Percentiles rank a stretch among this genome's conserved stretches.
These are phyloP conservation scores for Amoebophrya sp. DNA, from an alignment of 169 alveolate species.

Conservation along the genomic window DNA sequence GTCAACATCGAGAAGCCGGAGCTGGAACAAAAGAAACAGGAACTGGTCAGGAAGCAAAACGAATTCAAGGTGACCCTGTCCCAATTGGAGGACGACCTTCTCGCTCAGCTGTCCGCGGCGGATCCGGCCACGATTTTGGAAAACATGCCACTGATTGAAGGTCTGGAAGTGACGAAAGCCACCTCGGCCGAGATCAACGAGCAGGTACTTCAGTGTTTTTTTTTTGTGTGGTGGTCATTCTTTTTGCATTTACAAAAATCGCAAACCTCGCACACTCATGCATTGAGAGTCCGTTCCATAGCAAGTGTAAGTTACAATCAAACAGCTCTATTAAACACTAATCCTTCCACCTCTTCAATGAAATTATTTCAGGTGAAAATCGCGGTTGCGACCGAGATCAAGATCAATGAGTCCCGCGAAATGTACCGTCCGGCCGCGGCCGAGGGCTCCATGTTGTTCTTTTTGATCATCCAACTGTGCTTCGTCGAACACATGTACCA, in stretches of 20 bases:
- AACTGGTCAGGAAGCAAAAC: conserved; percentile 82
- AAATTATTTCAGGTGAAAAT: background rate
- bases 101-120: conserved; percentile 85
- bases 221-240: no score
- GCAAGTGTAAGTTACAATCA: no score
- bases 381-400: conserved; percentile 74
- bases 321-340: no score
- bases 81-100: conserved; percentile 82
- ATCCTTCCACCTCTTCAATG: conserved; percentile 33
- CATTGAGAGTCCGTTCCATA: no score
- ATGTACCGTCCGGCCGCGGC: conserved; percentile 89
- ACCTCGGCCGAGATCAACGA: conserved; percentile 81
- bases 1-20: conserved; percentile 93
- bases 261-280: no score
- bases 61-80: conserved; percentile 84
- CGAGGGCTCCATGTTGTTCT: conserved; percentile 92
- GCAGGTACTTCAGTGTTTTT: conserved; percentile 66
- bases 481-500: conserved; percentile 94
- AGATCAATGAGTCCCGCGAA: conserved; percentile 89
- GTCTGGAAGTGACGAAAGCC: conserved; percentile 82
- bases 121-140: conserved; percentile 87
- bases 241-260: no score
- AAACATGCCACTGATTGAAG: conserved; percentile 81
- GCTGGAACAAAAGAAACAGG: conserved; percentile 85
- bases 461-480: conserved; percentile 83